A percentile compares a stretch with the other conserved stretches of the same genome.
Conservation (phyloP, 257 asterid genomes). For the Linaria vulgaris region DNA sequence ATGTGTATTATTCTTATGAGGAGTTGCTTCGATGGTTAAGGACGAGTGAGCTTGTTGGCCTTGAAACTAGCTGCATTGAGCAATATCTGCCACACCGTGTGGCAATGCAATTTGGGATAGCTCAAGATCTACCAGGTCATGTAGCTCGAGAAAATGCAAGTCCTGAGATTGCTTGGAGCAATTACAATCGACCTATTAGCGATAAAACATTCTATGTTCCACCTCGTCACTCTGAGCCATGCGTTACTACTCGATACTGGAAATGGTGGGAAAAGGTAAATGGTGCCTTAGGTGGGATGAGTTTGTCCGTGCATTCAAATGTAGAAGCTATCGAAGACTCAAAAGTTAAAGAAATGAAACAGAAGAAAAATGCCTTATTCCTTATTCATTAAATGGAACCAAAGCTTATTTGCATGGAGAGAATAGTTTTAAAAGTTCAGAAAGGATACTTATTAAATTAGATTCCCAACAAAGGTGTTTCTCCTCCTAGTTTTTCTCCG, state of each 20-base stretch:
- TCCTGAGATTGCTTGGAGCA: conserved; percentile 30
- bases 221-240: conserved; percentile 27
- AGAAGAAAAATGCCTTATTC: too few species aligned
- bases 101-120: conserved; percentile 48
- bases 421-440: too few species aligned
- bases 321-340: too few species aligned
- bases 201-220: conserved; percentile 38
- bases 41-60: conserved; percentile 36
- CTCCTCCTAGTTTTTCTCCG: too few species aligned
- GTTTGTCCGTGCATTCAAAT: too few species aligned
- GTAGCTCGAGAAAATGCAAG: conserved; percentile 15
- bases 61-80: conserved; percentile 33
- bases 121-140: conserved; percentile 42
- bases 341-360: too few species aligned
- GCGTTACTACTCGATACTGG: conserved; percentile 29
- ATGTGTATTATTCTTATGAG: conserved; percentile 15
- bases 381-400: too few species aligned
- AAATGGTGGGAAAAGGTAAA: conserved; percentile 32
- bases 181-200: conserved; percentile 29
- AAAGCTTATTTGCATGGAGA: too few species aligned
- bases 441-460: too few species aligned
- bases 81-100: conserved; percentile 53
- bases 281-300: too few species aligned
- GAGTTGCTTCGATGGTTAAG: conserved; percentile 27
- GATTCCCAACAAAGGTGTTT: too few species aligned